Evolutionary conservation across 495 filamentous ascomycete species (phyloP), one percentile per base, ranked within the genome.

Genomic region (Daldinia grandis): DNA sequence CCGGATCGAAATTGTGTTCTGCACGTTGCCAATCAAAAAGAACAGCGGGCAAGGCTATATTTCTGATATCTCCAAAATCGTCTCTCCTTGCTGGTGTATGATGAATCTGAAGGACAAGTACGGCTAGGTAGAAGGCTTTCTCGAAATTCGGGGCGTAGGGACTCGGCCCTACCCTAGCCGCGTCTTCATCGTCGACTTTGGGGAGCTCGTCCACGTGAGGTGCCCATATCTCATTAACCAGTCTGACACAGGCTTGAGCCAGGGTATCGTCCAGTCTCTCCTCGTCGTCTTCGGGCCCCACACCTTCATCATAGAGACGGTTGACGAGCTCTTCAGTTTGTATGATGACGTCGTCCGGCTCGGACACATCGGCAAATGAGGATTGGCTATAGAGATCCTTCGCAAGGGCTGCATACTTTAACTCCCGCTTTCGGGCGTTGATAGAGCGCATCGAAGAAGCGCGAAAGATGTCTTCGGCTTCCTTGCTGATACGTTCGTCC

Each of bases 21-120:
- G 82, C 82, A 57, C 92, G 83, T 38, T 96, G 81, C 93, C 93
- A 98, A 64, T 90, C 85, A 24, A 96, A 83, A 15, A 98, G 81
- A 30, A 93, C 83, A 68, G 89, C 88, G 14, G 94, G 92, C 5
- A 95, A 79, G 5, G 91, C 85, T 37, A 78, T 70, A 50, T 72
- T 63, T 60, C 54, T 72, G 19, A 66, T 21, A 19, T 79, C 75
- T 12, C 80, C 79, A 53, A 78, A 79, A 6, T 81, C 78, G 31
- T 83, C 79, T 35, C 25, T 64, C 76, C 78, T 21, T 83, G 83
- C 33, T 8, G 75, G 70, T 17, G 92, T 91, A 74, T 95, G 90
- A 71, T 93, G 91, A 33, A 96, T 84, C 58, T 87, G 87, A 21
- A 97, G 83, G 8, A 93, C 81, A 14, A 97, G 79, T 17, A 86